phyloP scores from a whole-genome alignment of 441 rosid species.

The Syzygium malaccense region DNA sequence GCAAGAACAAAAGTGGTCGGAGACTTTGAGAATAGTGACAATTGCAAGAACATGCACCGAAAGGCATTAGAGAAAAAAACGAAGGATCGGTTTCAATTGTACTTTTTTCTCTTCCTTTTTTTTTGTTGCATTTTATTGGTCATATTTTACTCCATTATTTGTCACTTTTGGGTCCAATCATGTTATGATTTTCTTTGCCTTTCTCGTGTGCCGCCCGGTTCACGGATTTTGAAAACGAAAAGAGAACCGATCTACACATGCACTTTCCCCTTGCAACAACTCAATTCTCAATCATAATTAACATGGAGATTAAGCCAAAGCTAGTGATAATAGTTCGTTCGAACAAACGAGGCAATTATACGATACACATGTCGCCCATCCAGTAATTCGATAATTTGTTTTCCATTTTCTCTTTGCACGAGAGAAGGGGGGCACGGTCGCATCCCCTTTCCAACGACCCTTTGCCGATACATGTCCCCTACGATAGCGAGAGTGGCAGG shows the following conservation, averaged over 20 bases:
- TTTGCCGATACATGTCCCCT: too few relatives aligned
- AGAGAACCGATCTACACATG: not conserved
- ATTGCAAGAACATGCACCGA: not conserved
- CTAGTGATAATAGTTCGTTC: not conserved
- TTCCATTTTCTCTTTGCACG: not conserved
- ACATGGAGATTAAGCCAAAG: not conserved
- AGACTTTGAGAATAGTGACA: not conserved
- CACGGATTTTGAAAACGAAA: not conserved
- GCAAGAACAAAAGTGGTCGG: not conserved
- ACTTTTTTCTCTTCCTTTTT: not conserved
- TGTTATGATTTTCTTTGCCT: not conserved
- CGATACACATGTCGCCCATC: not conserved
- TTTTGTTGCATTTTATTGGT: not conserved
- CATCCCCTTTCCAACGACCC: too few relatives aligned
- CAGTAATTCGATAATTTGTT: not conserved
- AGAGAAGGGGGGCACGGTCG: too few relatives aligned
- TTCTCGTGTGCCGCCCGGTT: conserved; percentile 26
- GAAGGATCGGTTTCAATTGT: conserved; percentile 7
- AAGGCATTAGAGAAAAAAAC: not conserved
- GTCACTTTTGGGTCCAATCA: conserved; percentile 6
- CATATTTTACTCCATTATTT: conserved; percentile 3
- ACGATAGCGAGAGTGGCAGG: too few relatives aligned
- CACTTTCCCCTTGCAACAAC: not conserved
- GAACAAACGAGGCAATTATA: not conserved
- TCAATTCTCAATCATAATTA: not conserved